phyloP scores from a whole-genome alignment of 176 grass and related monocot genomes.

The Stipa capillata region DNA sequence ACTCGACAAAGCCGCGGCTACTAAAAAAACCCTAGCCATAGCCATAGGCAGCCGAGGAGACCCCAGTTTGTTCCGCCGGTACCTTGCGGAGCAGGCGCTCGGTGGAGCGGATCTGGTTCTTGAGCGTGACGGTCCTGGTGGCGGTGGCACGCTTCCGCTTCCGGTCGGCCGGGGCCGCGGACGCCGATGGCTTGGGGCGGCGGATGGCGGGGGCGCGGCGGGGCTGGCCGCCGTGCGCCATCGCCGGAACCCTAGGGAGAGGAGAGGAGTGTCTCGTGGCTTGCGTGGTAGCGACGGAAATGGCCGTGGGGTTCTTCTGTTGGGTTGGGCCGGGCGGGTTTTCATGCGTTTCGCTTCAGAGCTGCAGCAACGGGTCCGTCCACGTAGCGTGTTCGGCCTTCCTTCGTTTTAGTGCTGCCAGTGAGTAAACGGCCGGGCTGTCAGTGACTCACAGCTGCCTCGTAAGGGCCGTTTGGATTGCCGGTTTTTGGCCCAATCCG shows the following conservation, averaged over 20 bases:
- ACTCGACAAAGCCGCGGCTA: neutral
- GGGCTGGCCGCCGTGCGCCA: conserved; percentile 71
- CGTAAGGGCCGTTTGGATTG: too few species aligned
- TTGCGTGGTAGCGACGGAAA: neutral
- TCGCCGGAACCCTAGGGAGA: conserved; percentile 41
- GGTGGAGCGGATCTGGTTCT: conserved; percentile 89
- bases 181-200: conserved; percentile 29
- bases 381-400: neutral
- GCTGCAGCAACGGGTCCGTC: neutral
- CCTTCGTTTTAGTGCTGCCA: neutral
- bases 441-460: neutral
- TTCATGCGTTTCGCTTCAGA: neutral
- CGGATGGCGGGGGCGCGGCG: conserved; percentile 43
- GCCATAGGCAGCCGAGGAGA: neutral
- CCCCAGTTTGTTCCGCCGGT: neutral
- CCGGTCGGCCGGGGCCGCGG: conserved; percentile 22
- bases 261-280: neutral
- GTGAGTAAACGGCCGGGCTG: neutral
- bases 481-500: too few species aligned
- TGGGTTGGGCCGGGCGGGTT: conserved; percentile 8
- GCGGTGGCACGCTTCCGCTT: conserved; percentile 46
- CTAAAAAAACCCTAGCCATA: neutral
- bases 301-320: neutral
- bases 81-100: conserved; percentile 98
- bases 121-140: conserved; percentile 62